Conservation (phyloP, 2,329 filamentous ascomycete species). For the Curvularia hawaiiensis region DNA sequence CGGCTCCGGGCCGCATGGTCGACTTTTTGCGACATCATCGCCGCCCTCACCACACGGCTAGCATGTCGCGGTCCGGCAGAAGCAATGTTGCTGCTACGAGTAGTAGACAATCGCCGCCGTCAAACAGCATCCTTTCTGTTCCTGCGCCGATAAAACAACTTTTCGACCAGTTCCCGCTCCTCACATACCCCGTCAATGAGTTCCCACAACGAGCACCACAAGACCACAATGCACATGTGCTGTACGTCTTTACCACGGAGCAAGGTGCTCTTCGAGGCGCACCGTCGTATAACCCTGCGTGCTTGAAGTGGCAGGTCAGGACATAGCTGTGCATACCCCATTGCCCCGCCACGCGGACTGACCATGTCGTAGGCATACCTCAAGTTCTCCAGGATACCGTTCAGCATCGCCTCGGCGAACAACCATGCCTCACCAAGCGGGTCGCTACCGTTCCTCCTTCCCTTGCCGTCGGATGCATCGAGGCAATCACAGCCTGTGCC, state of each 20-base stretch:
- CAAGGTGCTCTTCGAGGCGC: conserved; percentile 64
- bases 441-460: conserved; percentile 84
- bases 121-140: conserved; percentile 54
- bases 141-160: conserved; percentile 79
- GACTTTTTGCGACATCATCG: conserved; percentile 31
- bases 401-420: conserved; percentile 72
- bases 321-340: not conserved
- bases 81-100: conserved; percentile 10
- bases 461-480: conserved; percentile 43
- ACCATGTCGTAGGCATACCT: conserved; percentile 72
- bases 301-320: conserved; percentile 93
- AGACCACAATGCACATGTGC: conserved; percentile 57
- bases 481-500: conserved; percentile 56
- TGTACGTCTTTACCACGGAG: conserved; percentile 78
- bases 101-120: conserved; percentile 15
- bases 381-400: conserved; percentile 72
- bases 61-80: conserved; percentile 27
- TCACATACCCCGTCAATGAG: conserved; percentile 74
- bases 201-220: conserved; percentile 68
- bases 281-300: conserved; percentile 89
- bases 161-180: conserved; percentile 83
- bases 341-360: conserved; percentile 11
- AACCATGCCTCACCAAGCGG: conserved; percentile 94
- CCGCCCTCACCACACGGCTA: conserved; percentile 19
- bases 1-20: conserved; percentile 23